Conservation (phyloP, 345 rosid species). For the Brassica juncea region DNA sequence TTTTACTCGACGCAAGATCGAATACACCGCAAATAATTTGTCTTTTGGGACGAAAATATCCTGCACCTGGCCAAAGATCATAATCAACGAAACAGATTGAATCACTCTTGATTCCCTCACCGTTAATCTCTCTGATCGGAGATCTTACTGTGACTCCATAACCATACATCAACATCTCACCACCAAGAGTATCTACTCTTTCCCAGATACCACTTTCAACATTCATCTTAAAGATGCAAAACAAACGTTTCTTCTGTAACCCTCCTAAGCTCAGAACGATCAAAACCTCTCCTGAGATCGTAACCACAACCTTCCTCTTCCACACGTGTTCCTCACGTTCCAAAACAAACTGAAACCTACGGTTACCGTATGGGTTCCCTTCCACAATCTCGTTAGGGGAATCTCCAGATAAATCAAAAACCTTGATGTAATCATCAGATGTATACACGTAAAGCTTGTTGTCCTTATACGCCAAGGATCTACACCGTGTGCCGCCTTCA, state of each 20-base stretch:
- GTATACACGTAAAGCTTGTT: slow-evolving; percentile 12
- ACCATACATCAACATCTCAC: slow-evolving; percentile 29
- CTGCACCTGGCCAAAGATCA: slow-evolving; percentile 7
- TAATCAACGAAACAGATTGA: slow-evolving; percentile 10
- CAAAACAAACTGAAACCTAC: not conserved
- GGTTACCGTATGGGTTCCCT: not conserved
- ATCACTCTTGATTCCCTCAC: slow-evolving; percentile 24
- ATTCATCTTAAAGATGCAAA: slow-evolving; percentile 21
- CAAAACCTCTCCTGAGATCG: slow-evolving; percentile 19
- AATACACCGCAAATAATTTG: not conserved
- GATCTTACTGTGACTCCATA: slow-evolving; percentile 23
- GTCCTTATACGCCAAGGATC: slow-evolving; percentile 23
- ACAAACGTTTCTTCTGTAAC: not conserved
- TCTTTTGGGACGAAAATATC: not conserved
- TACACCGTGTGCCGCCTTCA: slow-evolving; percentile 19
- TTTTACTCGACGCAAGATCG: slow-evolving; percentile 11
- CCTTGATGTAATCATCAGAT: slow-evolving; percentile 8
- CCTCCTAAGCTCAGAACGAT: not conserved
- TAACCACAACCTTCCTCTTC: not conserved
- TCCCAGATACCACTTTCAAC: slow-evolving; percentile 9
- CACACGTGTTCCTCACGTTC: not conserved
- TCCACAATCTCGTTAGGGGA: not conserved
- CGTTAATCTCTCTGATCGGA: slow-evolving; percentile 13
- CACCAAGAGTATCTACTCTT: slow-evolving; percentile 24
- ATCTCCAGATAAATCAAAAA: slow-evolving; percentile 1